Evolutionary conservation across 1,284 basidiomycete genomes (phyloP).

Genomic region (Chalciporus sp.): DNA sequence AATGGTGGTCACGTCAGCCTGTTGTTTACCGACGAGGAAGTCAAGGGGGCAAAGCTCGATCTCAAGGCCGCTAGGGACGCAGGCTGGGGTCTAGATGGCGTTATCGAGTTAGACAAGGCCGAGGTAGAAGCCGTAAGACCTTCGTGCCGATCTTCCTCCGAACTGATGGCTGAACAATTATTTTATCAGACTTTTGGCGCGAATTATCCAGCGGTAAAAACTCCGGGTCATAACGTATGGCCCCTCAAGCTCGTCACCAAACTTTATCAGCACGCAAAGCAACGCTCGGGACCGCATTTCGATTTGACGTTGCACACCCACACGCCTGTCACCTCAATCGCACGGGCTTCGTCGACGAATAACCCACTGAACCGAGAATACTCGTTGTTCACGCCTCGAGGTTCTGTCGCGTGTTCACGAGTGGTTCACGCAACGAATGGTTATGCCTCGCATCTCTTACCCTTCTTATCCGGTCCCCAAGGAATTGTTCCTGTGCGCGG

Average conservation of each 20-base stretch:
- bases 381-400: conserved; percentile 53
- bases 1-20: conserved; percentile 57
- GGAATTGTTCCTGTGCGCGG: conserved; percentile 75
- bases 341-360: not conserved
- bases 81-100: conserved; percentile 49
- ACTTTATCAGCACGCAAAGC: conserved; percentile 51
- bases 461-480: conserved; percentile 52
- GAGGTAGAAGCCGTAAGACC: conserved; percentile 50
- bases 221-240: conserved; percentile 69
- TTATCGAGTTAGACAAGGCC: conserved; percentile 50
- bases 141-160: not conserved
- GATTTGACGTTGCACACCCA: conserved; percentile 64
- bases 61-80: conserved; percentile 55
- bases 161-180: not conserved
- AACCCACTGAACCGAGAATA: conserved; percentile 3
- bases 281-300: conserved; percentile 29
- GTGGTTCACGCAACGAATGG: conserved; percentile 83
- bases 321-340: conserved; percentile 62
- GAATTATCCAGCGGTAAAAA: conserved; percentile 51
- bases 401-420: conserved; percentile 54
- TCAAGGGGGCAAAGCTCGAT: conserved; percentile 42
- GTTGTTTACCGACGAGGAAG: conserved; percentile 51
- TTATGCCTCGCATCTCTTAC: conserved; percentile 67
- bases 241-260: conserved; percentile 75
- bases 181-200: conserved; percentile 54